phyloP scores from a whole-genome alignment of 768 basidiomycete genomes.

The Lentinula guzmanii region DNA sequence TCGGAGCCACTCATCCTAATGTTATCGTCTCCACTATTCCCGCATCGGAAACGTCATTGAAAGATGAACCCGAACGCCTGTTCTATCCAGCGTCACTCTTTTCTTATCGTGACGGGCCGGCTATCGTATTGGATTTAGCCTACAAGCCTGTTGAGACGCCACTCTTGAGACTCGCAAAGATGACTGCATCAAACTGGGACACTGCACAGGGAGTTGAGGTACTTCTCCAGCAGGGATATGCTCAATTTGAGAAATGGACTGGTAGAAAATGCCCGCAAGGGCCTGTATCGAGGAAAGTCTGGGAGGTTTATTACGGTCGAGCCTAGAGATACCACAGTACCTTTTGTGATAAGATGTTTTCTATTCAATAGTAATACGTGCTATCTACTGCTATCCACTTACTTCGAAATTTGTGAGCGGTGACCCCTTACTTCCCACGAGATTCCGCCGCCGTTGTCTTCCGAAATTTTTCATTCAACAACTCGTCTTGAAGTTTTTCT shows the following conservation, averaged over 20 bases:
- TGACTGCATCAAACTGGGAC: conserved; percentile 50
- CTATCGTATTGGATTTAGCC: conserved; percentile 90
- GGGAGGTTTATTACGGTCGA: conserved; percentile 31
- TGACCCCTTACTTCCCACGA: neutral
- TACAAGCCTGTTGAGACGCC: conserved; percentile 88
- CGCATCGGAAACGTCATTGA: conserved; percentile 47
- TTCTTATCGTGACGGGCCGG: conserved; percentile 35
- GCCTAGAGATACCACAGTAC: neutral
- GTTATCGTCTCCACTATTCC: conserved; percentile 91
- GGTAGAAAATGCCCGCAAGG: conserved; percentile 52
- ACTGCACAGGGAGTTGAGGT: conserved; percentile 79
- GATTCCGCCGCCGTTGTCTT: neutral
- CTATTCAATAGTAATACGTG: too few relatives aligned
- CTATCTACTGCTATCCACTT: too few relatives aligned
- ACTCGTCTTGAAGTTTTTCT: neutral
- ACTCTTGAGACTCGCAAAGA: conserved; percentile 61
- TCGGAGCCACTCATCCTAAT: conserved; percentile 40
- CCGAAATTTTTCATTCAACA: neutral
- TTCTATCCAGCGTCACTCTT: conserved; percentile 56
- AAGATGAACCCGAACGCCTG: conserved; percentile 28
- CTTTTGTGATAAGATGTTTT: neutral
- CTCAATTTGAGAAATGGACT: conserved; percentile 82
- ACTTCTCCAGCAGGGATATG: conserved; percentile 83
- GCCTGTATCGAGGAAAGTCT: conserved; percentile 41
- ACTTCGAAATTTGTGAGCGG: neutral